Evolutionary conservation across 257 asterid species (phyloP).

Genomic region (Rubia yunnanensis): DNA sequence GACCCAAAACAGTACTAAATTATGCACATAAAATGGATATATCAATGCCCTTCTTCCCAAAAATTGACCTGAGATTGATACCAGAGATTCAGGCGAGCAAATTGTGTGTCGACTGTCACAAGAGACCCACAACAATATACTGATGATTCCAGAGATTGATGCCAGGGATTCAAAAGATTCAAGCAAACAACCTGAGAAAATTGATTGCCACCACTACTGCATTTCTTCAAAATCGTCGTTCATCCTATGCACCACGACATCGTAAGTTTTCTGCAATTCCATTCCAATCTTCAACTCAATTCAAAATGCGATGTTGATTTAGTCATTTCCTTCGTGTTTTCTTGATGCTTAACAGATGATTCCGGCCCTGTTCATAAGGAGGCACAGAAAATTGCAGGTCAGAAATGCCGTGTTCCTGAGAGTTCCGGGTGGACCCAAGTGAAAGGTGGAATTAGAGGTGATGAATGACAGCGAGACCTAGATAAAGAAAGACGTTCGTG

Average conservation of each 20-base stretch:
- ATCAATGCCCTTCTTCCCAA: too few relatives aligned
- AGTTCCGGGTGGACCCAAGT: constrained; percentile 23
- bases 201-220: background rate
- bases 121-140: too few relatives aligned
- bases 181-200: too few relatives aligned
- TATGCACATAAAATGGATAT: too few relatives aligned
- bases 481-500: constrained; percentile 30
- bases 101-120: too few relatives aligned
- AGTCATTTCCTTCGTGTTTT: background rate
- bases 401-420: constrained; percentile 18
- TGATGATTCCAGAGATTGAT: too few relatives aligned
- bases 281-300: background rate
- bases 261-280: background rate
- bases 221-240: background rate
- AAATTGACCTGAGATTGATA: too few relatives aligned
- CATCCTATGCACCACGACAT: background rate
- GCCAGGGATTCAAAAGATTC: too few relatives aligned
- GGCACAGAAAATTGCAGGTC: constrained; percentile 16
- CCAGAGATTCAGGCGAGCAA: too few relatives aligned
- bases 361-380: constrained; percentile 23
- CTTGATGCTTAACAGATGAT: constrained; percentile 24
- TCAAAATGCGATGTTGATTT: background rate
- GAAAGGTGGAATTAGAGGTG: constrained; percentile 19
- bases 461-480: constrained; percentile 13
- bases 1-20: too few relatives aligned